A percentile compares a stretch with the other conserved stretches of the same genome.
These are phyloP conservation scores for Phlebiopsis gigantea DNA, from an alignment of 768 basidiomycete species.

Conservation along the genomic window DNA sequence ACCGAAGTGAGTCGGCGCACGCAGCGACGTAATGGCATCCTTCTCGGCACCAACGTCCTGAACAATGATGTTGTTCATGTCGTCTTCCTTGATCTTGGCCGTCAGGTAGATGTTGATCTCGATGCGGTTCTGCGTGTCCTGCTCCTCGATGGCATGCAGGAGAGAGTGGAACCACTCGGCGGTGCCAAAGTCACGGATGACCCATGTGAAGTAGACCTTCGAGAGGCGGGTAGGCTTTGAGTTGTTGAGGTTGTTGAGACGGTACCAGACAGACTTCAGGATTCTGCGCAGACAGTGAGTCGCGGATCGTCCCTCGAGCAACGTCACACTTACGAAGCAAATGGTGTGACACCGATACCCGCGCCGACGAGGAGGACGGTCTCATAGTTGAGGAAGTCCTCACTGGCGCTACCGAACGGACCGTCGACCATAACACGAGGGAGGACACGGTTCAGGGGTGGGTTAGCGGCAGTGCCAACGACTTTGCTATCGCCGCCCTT, in stretches of 20 bases:
- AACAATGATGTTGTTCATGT: constrained; percentile 90
- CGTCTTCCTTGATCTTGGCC: constrained; percentile 85
- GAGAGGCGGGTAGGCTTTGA: constrained; percentile 76
- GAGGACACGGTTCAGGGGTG: constrained; percentile 64
- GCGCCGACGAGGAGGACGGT: constrained; percentile 86
- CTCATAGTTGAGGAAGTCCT: constrained; percentile 89
- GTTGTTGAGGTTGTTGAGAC: constrained; percentile 82
- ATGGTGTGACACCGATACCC: constrained; percentile 96
- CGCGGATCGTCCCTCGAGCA: not conserved
- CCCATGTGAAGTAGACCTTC: constrained; percentile 95
- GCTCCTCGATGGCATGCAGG: constrained; percentile 88
- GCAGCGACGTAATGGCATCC: constrained; percentile 84
- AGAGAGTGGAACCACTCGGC: constrained; percentile 96
- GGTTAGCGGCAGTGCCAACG: constrained; percentile 50
- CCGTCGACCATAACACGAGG: constrained; percentile 96
- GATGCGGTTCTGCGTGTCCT: constrained; percentile 79
- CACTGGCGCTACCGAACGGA: constrained; percentile 88
- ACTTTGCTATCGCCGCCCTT: constrained; percentile 52
- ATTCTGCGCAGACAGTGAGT: constrained; percentile 40
- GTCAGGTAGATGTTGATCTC: constrained; percentile 96
- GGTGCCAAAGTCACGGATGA: constrained; percentile 86
- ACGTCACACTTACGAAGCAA: constrained; percentile 72
- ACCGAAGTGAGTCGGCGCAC: constrained; percentile 91
- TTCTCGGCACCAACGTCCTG: constrained; percentile 91
- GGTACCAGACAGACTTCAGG: constrained; percentile 91